Percentiles rank a stretch among this genome's conserved stretches.
Evolutionary conservation across 1,284 basidiomycete species (phyloP).

Genomic region (Cryptococcus depauperatus): DNA sequence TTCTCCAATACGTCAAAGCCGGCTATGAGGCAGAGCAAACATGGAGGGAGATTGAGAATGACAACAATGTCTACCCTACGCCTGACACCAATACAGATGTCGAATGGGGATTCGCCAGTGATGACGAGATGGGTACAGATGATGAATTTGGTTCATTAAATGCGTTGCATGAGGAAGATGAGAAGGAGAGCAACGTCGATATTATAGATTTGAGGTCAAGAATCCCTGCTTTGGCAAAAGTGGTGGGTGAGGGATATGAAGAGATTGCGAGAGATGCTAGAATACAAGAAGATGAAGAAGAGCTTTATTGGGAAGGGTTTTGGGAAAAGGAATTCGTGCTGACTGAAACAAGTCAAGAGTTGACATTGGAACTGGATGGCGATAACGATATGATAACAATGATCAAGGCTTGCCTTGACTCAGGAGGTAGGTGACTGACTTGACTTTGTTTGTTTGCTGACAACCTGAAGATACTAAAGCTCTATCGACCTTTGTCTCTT

Average conservation of each 20-base stretch:
- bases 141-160: background rate
- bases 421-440: background rate
- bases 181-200: no score
- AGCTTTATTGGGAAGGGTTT: constrained; percentile 15
- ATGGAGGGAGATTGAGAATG: background rate
- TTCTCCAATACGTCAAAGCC: background rate
- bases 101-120: background rate
- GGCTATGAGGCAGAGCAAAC: background rate
- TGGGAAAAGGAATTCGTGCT: constrained; percentile 4
- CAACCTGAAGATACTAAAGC: no score
- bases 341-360: background rate
- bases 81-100: background rate
- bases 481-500: constrained; percentile 2
- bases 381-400: background rate
- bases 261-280: constrained; percentile 9
- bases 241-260: no score
- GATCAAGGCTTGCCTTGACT: background rate
- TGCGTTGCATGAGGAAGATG: background rate
- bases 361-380: background rate
- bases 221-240: no score
- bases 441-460: no score
- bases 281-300: background rate
- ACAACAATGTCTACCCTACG: background rate
- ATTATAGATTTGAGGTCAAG: no score
- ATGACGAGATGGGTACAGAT: background rate